A percentile compares a stretch with the other conserved stretches of the same genome.
These are phyloP conservation scores for Calonectria crousiana DNA, from an alignment of 2,329 filamentous ascomycete species.

Conservation along the genomic window DNA sequence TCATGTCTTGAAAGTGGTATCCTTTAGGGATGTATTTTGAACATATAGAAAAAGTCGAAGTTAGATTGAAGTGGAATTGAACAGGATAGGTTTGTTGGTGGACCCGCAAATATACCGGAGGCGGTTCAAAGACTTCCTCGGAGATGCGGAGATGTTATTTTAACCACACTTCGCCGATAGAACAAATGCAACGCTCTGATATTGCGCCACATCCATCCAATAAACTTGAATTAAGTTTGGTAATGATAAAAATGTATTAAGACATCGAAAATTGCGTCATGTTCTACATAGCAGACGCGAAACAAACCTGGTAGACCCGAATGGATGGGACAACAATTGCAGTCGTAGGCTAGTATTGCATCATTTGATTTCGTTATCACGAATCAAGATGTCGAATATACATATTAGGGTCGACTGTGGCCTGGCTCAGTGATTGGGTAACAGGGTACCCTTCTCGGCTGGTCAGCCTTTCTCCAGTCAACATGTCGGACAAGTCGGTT, in stretches of 20 bases:
- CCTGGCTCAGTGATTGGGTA: not conserved
- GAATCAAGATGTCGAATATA: not conserved
- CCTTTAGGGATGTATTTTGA: too few species aligned
- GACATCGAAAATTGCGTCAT: not conserved
- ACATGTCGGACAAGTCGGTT: not conserved
- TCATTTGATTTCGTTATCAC: not conserved
- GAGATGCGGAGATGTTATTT: slow-evolving; percentile 10
- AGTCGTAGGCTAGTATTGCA: not conserved
- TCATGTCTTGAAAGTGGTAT: too few species aligned
- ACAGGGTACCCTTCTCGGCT: not conserved
- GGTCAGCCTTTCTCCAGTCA: not conserved
- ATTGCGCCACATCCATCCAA: slow-evolving; percentile 3
- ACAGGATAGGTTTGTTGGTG: not conserved
- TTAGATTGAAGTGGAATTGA: too few species aligned
- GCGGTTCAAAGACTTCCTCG: not conserved
- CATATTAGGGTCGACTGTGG: not conserved
- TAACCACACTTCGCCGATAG: not conserved
- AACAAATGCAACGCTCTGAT: not conserved
- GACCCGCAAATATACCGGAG: slow-evolving; percentile 1
- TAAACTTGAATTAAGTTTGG: not conserved
- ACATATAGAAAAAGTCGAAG: too few species aligned
- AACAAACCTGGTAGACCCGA: not conserved
- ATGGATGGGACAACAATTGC: too few species aligned
- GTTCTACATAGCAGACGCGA: not conserved
- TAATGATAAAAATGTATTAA: not conserved